Evolutionary conservation across 257 asterid genomes (phyloP).

Genomic region (Coffea eugenioides): DNA sequence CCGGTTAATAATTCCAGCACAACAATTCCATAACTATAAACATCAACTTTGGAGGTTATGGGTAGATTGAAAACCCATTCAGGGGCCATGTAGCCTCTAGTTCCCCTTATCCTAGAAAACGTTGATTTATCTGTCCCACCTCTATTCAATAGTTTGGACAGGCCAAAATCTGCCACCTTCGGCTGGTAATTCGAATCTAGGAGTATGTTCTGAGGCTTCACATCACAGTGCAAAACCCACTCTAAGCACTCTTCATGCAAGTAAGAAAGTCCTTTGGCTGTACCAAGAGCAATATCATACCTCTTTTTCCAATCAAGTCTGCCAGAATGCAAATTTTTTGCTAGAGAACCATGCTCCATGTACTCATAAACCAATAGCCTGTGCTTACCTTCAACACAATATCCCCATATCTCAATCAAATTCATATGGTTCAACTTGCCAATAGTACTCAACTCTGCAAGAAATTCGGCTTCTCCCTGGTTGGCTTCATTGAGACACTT

Average conservation of each 20-base stretch:
- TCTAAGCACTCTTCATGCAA: conserved; percentile 52
- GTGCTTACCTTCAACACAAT: conserved; percentile 34
- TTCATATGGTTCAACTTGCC: conserved; percentile 39
- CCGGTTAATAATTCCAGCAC: conserved; percentile 41
- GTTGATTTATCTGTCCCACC: conserved; percentile 7
- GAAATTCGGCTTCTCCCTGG: conserved; percentile 38
- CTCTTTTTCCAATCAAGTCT: conserved; percentile 40
- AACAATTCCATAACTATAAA: conserved; percentile 45
- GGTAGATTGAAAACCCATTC: conserved; percentile 44
- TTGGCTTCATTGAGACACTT: conserved; percentile 26
- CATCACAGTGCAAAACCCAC: conserved; percentile 51
- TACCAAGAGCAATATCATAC: conserved; percentile 34
- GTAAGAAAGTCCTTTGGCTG: conserved; percentile 44
- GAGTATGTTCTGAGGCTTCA: conserved; percentile 47
- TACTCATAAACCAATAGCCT: conserved; percentile 41
- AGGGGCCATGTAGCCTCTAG: conserved; percentile 57
- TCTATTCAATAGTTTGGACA: conserved; percentile 28
- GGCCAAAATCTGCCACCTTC: conserved; percentile 47
- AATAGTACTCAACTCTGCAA: conserved; percentile 26
- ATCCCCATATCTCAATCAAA: conserved; percentile 31
- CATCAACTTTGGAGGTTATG: conserved; percentile 45
- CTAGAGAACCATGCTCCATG: conserved; percentile 35
- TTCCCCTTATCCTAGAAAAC: conserved; percentile 36
- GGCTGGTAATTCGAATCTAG: conserved; percentile 30
- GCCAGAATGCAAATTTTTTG: conserved; percentile 17